A percentile compares a stretch with the other conserved stretches of the same genome.
Conservation (phyloP, 2,329 filamentous ascomycete species). For the Penicillium sp. region DNA sequence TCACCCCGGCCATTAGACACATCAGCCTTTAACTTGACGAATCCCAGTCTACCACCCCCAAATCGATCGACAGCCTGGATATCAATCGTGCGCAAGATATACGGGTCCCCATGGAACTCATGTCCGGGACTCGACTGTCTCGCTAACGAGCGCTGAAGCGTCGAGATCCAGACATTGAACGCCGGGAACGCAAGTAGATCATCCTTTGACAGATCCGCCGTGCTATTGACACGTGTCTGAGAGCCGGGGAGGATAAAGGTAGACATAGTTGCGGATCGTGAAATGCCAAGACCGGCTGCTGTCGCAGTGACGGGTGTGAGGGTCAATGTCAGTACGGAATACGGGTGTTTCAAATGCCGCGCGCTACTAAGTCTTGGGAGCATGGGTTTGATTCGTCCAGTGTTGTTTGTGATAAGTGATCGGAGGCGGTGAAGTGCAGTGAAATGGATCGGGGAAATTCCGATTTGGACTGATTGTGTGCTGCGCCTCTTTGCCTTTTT, state of each 20-base stretch:
- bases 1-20: slow-evolving; percentile 55
- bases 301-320: background rate
- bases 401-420: background rate
- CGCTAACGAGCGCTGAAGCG: slow-evolving; percentile 49
- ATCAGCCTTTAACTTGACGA: slow-evolving; percentile 56
- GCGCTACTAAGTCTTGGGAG: background rate
- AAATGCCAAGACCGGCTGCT: background rate
- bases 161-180: slow-evolving; percentile 56
- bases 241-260: slow-evolving; percentile 42
- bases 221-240: slow-evolving; percentile 43
- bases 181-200: slow-evolving; percentile 53
- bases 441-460: background rate
- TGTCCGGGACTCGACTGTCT: slow-evolving; percentile 49
- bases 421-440: background rate
- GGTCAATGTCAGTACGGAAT: background rate
- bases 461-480: background rate
- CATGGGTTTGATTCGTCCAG: background rate
- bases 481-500: background rate
- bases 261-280: slow-evolving; percentile 33
- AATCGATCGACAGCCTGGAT: slow-evolving; percentile 58
- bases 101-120: slow-evolving; percentile 53
- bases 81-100: slow-evolving; percentile 52
- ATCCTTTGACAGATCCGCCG: slow-evolving; percentile 43
- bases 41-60: slow-evolving; percentile 50
- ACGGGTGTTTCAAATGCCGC: background rate